Percentiles rank a stretch among this genome's conserved stretches.
Conservation (phyloP, 2,329 filamentous ascomycete species). For the Bipolaris bicolor region DNA sequence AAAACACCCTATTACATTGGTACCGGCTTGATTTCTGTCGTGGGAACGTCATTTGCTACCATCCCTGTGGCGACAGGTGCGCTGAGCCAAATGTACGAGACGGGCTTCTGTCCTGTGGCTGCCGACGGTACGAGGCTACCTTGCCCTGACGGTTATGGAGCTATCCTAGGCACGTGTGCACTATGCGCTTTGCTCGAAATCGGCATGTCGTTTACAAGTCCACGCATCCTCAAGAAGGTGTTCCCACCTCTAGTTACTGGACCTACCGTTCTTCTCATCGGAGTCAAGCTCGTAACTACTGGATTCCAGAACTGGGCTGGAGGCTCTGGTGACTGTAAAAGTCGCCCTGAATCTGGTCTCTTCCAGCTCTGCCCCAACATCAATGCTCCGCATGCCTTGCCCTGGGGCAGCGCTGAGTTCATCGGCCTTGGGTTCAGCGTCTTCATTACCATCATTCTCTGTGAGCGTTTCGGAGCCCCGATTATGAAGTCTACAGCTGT, state of each 20-base stretch:
- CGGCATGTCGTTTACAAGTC: constrained; percentile 74
- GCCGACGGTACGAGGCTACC: constrained; percentile 70
- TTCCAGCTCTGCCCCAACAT: constrained; percentile 67
- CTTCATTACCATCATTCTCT: constrained; percentile 78
- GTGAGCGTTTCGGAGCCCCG: constrained; percentile 79
- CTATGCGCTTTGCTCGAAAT: constrained; percentile 67
- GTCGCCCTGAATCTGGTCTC: constrained; percentile 55
- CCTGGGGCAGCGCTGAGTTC: constrained; percentile 79
- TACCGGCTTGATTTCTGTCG: constrained; percentile 80
- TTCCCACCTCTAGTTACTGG: constrained; percentile 80
- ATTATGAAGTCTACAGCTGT: constrained; percentile 85
- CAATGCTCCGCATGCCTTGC: constrained; percentile 71
- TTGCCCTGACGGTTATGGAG: constrained; percentile 78
- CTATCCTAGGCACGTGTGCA: constrained; percentile 69
- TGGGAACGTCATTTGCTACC: constrained; percentile 78
- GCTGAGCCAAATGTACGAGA: constrained; percentile 77
- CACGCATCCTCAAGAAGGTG: constrained; percentile 70
- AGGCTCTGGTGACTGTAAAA: constrained; percentile 66
- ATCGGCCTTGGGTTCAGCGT: constrained; percentile 81
- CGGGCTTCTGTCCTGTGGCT: constrained; percentile 68
- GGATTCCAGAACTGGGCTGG: constrained; percentile 82
- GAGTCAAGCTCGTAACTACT: constrained; percentile 71
- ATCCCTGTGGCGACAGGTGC: constrained; percentile 76
- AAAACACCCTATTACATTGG: constrained; percentile 69
- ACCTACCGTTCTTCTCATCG: constrained; percentile 72